Evolutionary conservation across 805 yeast genomes (phyloP).

Genomic region (Grigorovia humatica): DNA sequence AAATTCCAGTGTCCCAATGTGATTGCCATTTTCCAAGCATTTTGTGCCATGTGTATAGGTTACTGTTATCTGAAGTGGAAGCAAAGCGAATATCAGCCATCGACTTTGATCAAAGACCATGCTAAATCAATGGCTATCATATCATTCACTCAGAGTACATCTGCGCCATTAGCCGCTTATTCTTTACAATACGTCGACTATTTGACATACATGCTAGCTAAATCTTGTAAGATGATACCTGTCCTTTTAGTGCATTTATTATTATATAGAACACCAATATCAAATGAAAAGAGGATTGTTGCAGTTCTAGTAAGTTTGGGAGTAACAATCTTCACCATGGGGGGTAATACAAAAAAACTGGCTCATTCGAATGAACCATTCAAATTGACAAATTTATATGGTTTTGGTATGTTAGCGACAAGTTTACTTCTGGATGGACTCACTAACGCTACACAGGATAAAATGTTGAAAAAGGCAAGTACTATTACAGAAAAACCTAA

Average conservation of each 20-base stretch:
- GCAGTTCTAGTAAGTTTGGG: slow-evolving; percentile 76
- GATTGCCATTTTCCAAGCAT: slow-evolving; percentile 65
- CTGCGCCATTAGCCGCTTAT: slow-evolving; percentile 75
- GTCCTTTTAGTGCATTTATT: slow-evolving; percentile 78
- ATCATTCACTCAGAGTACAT: slow-evolving; percentile 64
- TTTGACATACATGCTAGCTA: slow-evolving; percentile 73
- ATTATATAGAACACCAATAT: slow-evolving; percentile 61
- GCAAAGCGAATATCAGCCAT: slow-evolving; percentile 22
- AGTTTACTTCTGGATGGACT: slow-evolving; percentile 82
- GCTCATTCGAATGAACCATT: background rate
- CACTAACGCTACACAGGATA: slow-evolving; percentile 90
- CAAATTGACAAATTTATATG: slow-evolving; percentile 31
- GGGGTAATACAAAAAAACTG: slow-evolving; percentile 17
- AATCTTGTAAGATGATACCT: slow-evolving; percentile 88
- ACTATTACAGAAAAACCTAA: slow-evolving; percentile 1
- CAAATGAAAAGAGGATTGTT: slow-evolving; percentile 65
- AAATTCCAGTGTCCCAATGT: slow-evolving; percentile 68
- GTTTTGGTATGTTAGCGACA: slow-evolving; percentile 45
- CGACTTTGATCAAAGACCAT: slow-evolving; percentile 29
- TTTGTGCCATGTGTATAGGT: slow-evolving; percentile 65
- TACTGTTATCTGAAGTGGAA: slow-evolving; percentile 40
- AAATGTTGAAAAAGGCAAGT: slow-evolving; percentile 42
- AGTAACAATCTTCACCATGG: slow-evolving; percentile 65
- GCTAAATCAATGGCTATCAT: slow-evolving; percentile 37
- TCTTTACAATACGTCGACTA: slow-evolving; percentile 78